phyloP scores from a whole-genome alignment of 1,284 basidiomycete genomes.

The Wallemia hederae region DNA sequence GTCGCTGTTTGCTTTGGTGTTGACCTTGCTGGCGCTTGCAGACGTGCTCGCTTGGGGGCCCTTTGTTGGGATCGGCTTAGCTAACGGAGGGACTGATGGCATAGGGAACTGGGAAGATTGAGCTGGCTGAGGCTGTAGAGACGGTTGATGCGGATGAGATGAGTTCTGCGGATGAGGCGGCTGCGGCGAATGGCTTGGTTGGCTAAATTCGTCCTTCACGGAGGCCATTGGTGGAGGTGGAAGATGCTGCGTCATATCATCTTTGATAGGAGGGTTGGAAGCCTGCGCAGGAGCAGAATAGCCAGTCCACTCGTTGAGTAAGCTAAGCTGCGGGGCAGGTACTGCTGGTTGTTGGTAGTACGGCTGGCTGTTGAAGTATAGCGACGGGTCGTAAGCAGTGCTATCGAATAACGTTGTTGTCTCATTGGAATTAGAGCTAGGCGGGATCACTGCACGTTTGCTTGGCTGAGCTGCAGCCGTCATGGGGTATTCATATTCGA shows the following conservation, averaged over 20 bases:
- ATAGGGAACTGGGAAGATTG: too few species aligned
- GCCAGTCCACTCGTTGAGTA: background rate
- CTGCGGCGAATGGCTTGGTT: background rate
- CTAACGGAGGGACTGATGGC: too few species aligned
- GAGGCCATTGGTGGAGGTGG: background rate
- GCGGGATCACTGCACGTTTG: background rate
- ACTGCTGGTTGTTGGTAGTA: background rate
- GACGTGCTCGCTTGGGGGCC: too few species aligned
- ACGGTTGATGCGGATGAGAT: background rate
- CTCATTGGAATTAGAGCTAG: background rate
- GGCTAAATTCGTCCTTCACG: background rate
- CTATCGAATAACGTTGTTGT: background rate
- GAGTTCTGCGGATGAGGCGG: background rate
- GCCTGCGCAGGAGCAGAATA: background rate
- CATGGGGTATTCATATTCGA: background rate
- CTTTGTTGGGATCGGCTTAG: too few species aligned
- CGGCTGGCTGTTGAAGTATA: background rate
- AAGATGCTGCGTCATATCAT: too few species aligned
- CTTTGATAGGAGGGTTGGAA: background rate
- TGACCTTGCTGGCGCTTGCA: background rate
- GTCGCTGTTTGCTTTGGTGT: background rate
- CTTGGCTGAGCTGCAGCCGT: too few species aligned
- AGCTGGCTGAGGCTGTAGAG: background rate
- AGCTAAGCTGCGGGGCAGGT: background rate
- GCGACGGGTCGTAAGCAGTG: background rate